A percentile compares a stretch with the other conserved stretches of the same genome.
Conservation (phyloP, 2,329 filamentous ascomycete species). For the Diaporthe batatas region DNA sequence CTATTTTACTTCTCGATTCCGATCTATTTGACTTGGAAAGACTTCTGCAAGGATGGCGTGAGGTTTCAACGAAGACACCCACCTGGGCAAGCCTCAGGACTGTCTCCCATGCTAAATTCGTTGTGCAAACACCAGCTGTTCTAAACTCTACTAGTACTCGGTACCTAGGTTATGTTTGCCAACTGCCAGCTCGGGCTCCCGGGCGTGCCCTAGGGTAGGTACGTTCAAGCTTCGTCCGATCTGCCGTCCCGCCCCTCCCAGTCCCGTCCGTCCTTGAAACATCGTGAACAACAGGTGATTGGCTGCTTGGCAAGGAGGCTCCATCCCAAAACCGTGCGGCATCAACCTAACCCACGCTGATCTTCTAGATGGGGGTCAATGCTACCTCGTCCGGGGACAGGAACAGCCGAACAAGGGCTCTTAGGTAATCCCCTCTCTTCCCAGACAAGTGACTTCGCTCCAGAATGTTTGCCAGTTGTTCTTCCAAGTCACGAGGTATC, state of each 20-base stretch:
- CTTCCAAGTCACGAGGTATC: not conserved
- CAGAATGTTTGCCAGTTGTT: not conserved
- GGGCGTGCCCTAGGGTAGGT: too few relatives aligned
- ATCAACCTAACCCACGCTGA: not conserved
- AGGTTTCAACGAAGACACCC: too few relatives aligned
- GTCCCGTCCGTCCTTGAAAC: slow-evolving; percentile 17
- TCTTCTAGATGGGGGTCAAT: slow-evolving; percentile 19
- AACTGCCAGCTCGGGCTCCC: too few relatives aligned
- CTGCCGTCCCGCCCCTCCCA: not conserved
- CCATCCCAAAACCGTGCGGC: slow-evolving; percentile 28
- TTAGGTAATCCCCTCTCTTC: slow-evolving; percentile 8
- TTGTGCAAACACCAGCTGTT: not conserved
- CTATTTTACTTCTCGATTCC: not conserved
- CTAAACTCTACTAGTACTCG: not conserved
- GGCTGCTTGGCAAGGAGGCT: slow-evolving; percentile 20
- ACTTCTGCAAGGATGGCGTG: not conserved
- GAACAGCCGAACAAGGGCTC: not conserved
- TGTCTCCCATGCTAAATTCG: too few relatives aligned
- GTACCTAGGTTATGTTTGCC: not conserved
- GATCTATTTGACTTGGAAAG: not conserved
- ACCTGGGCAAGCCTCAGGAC: too few relatives aligned
- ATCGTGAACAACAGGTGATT: slow-evolving; percentile 24
- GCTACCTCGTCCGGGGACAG: slow-evolving; percentile 26
- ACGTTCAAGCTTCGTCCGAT: not conserved
- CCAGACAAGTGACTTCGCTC: not conserved